Percentiles rank a stretch among this genome's conserved stretches.
Conservation (phyloP, 352 stramenopile species). For the Halophytophthora polymorphica region DNA sequence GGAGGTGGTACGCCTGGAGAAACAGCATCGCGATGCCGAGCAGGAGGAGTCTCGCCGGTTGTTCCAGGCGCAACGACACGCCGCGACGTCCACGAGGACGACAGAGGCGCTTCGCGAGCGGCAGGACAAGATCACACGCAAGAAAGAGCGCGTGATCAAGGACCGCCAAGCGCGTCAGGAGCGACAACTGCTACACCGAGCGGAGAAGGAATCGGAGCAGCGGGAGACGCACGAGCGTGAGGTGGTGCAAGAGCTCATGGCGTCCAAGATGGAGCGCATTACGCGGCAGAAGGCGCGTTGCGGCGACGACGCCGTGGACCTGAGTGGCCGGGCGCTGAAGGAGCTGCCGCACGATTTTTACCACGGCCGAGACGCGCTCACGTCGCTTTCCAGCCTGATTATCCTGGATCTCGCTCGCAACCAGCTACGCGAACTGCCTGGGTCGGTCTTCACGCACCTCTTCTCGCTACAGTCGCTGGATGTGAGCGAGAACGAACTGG, state of each 20-base stretch:
- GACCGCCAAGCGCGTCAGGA: slow-evolving; percentile 61
- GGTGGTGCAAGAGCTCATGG: slow-evolving; percentile 54
- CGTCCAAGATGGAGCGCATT: slow-evolving; percentile 51
- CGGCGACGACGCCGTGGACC: slow-evolving; percentile 49
- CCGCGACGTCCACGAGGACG: slow-evolving; percentile 48
- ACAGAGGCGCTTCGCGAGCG: slow-evolving; percentile 59
- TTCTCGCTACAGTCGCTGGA: slow-evolving; percentile 56
- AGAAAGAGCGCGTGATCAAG: slow-evolving; percentile 57
- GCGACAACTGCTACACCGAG: slow-evolving; percentile 33
- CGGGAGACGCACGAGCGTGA: slow-evolving; percentile 40
- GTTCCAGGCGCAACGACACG: slow-evolving; percentile 48
- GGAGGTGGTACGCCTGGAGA: slow-evolving; percentile 49
- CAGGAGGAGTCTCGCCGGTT: slow-evolving; percentile 43
- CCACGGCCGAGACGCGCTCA: slow-evolving; percentile 48
- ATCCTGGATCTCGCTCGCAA: slow-evolving; percentile 67
- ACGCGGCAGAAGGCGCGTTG: slow-evolving; percentile 45
- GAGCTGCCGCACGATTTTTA: slow-evolving; percentile 42
- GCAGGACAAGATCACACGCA: slow-evolving; percentile 56
- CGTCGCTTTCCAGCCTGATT: slow-evolving; percentile 56
- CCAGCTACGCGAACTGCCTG: slow-evolving; percentile 35
- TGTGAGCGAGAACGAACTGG: slow-evolving; percentile 51
- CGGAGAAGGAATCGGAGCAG: slow-evolving; percentile 38
- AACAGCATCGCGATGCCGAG: slow-evolving; percentile 33
- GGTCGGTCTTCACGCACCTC: slow-evolving; percentile 52
- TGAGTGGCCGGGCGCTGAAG: slow-evolving; percentile 29